Base-by-base conservation (phyloP, 2,329 filamentous ascomycete genomes). In the Emmonsiellopsis sp. region DNA sequence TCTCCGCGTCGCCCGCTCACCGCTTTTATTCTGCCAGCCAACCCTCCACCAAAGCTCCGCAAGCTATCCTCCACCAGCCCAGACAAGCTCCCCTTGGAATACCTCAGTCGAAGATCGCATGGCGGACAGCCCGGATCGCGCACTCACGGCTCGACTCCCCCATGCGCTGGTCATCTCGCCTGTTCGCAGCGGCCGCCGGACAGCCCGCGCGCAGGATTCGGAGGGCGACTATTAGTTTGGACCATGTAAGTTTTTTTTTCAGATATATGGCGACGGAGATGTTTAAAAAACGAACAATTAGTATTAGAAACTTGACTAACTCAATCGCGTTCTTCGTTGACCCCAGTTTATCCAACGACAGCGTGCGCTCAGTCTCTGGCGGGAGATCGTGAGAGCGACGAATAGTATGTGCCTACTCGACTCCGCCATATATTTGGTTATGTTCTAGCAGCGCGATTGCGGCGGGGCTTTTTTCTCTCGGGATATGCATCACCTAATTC, bases 261-360 rank as follows among this genome's bases (percentile, higher is more conserved):
- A 27, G 21, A 27, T 5, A 17, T 17, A 17, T 17, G 17, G 17
- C 17, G 17, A 17, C 17, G 17, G 17, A 17, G 17, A 48, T 48
- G 11, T 10, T 27, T 10, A 27, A 3, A 8, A 8, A 39, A 9
- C 17, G 7, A 39, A 9, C 36, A 7, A 17, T 31, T 10, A 40
- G n/a, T 48, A 27, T 9, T 27, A 27, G 10, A 21, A 2, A 11
- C 34, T 48, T 3, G 6, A 27, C 47, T 49, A 49, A 49, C n/a
- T 49, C 27, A 33, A 39, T 6, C 8, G 14, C 17, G 2, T 36
- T 40, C 40, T 7, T 33, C 14, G 13, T 36, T 17, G 36, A 14
- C 21, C 37, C 21, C 34, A 71, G 69, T 75, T 75, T 43, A 67
- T 75, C 37, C 69, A 73, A 57, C 65, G 69, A 51, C 69, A 73